Conservation (phyloP, 805 yeast genomes). For the Zygosaccharomyces rouxii region DNA sequence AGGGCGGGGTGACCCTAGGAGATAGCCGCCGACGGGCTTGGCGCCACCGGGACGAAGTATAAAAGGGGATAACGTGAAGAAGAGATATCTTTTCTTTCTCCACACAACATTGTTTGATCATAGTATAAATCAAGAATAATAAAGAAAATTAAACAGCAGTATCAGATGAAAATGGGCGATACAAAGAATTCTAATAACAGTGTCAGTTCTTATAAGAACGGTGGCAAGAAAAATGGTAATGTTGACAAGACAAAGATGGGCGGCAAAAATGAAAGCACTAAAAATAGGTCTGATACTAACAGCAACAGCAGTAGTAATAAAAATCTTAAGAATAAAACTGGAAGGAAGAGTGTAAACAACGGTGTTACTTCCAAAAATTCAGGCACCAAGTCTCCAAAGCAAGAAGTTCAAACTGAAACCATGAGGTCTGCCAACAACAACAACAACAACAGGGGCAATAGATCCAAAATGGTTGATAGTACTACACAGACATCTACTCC, state of each 20-base stretch:
- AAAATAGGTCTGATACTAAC: background rate
- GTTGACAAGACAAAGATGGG: background rate
- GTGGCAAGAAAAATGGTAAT: background rate
- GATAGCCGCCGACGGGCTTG: background rate
- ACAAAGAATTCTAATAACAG: background rate
- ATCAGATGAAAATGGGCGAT: background rate
- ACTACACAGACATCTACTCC: constrained; percentile 5
- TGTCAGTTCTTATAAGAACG: background rate
- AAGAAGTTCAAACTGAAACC: background rate
- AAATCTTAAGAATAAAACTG: background rate
- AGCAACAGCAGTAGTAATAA: background rate
- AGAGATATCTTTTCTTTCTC: background rate
- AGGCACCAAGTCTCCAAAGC: background rate
- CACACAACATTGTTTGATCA: background rate
- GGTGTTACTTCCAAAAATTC: background rate
- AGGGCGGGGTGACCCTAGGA: background rate
- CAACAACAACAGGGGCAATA: background rate
- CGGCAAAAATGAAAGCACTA: constrained; percentile 2
- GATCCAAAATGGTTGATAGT: constrained; percentile 2
- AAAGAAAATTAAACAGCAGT: background rate
- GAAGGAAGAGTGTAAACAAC: background rate
- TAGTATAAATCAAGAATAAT: background rate
- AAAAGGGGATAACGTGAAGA: background rate
- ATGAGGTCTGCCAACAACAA: background rate
- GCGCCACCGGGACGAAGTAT: background rate